These are phyloP conservation scores for Physaria fendleri DNA, from an alignment of 345 rosid genomes.

Conservation along the genomic window DNA sequence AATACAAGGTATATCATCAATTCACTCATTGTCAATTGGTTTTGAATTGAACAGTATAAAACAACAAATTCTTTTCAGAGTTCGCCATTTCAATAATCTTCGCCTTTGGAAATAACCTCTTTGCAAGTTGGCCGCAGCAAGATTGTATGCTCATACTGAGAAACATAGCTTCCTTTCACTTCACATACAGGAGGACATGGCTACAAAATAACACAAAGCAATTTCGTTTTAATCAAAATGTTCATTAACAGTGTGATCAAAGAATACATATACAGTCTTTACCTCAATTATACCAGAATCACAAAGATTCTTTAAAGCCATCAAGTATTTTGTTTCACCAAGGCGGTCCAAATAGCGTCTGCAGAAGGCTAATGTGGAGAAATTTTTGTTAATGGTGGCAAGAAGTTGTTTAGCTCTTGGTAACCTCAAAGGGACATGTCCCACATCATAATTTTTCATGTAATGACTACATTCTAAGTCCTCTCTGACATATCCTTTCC, in stretches of 20 bases:
- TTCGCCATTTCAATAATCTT: conserved; percentile 44
- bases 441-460: conserved; percentile 78
- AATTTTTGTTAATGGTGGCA: conserved; percentile 82
- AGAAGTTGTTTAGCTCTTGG: conserved; percentile 93
- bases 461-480: conserved; percentile 97
- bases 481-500: conserved; percentile 85
- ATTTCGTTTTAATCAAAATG: conserved; percentile 2
- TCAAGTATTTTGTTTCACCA: conserved; percentile 85
- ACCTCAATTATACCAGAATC: conserved; percentile 84
- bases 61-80: neutral
- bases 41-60: no score
- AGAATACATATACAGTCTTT: neutral
- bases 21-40: no score
- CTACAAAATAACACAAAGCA: conserved; percentile 28
- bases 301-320: conserved; percentile 89
- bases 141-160: conserved; percentile 83
- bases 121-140: conserved; percentile 84
- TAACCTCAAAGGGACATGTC: conserved; percentile 72
- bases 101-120: conserved; percentile 77
- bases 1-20: no score
- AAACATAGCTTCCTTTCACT: conserved; percentile 69
- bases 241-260: neutral
- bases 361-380: conserved; percentile 88
- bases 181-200: conserved; percentile 79
- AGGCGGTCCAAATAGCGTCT: conserved; percentile 85